Conservation (phyloP, 2,329 filamentous ascomycete genomes). For the Trichophyton simii region DNA sequence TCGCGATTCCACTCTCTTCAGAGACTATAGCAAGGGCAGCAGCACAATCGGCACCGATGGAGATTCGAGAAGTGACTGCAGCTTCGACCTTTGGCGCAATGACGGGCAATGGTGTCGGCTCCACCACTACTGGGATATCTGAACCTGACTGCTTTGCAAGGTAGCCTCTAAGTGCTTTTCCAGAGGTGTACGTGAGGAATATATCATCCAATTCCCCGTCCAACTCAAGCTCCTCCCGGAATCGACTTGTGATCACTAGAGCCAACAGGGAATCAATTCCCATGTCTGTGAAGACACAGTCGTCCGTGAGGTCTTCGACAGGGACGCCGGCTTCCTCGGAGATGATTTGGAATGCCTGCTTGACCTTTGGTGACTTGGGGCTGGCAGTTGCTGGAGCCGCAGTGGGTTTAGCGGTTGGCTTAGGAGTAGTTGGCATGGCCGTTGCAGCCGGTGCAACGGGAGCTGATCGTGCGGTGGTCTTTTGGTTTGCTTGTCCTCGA, state of each 20-base stretch:
- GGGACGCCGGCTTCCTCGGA: constrained; percentile 11
- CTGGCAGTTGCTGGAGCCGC: neutral
- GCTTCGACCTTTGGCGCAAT: neutral
- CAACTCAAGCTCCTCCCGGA: constrained; percentile 21
- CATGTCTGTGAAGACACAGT: constrained; percentile 14
- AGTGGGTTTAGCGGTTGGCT: neutral
- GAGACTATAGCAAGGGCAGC: constrained; percentile 3
- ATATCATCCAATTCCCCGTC: constrained; percentile 16
- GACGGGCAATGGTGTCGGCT: neutral
- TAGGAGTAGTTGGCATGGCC: neutral
- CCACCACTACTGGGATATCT: neutral
- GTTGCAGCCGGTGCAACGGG: neutral
- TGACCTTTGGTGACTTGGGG: neutral
- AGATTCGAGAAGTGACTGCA: neutral
- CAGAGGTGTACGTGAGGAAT: constrained; percentile 17
- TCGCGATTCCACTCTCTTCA: constrained; percentile 11
- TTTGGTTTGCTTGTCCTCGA: neutral
- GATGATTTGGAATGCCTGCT: constrained; percentile 7
- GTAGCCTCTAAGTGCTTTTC: neutral
- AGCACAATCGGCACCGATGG: neutral
- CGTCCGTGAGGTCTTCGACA: constrained; percentile 4
- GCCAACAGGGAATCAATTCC: constrained; percentile 29
- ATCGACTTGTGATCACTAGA: constrained; percentile 24
- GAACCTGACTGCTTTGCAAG: neutral
- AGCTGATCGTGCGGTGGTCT: neutral